Evolutionary conservation across 371 early-diverging fungal species (phyloP).

Genomic region (Mucor circinelloides): DNA sequence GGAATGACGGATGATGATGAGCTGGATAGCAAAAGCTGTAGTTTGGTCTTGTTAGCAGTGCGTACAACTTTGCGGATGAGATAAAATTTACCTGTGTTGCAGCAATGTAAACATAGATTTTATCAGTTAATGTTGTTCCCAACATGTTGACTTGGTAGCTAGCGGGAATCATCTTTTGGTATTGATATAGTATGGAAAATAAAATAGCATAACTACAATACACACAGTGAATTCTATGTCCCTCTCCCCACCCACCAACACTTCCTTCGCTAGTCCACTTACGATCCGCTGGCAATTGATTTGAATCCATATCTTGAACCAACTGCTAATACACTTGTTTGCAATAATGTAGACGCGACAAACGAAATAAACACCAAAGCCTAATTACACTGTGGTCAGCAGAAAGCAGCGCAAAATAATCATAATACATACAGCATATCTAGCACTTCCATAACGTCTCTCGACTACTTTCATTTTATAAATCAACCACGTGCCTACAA

Average conservation of each 20-base stretch:
- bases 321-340: slow-evolving; percentile 41
- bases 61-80: not conserved
- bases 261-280: not conserved
- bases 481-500: slow-evolving; percentile 64
- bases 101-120: slow-evolving; percentile 58
- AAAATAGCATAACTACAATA: slow-evolving; percentile 50
- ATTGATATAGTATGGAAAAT: slow-evolving; percentile 62
- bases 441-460: slow-evolving; percentile 69
- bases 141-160: slow-evolving; percentile 53
- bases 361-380: slow-evolving; percentile 56
- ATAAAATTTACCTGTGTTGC: slow-evolving; percentile 50
- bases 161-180: slow-evolving; percentile 51
- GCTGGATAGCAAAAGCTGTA: slow-evolving; percentile 50
- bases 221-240: not conserved
- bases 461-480: slow-evolving; percentile 68
- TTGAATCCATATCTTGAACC: slow-evolving; percentile 22
- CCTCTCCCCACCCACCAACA: not conserved
- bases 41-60: not conserved
- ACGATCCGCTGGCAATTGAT: slow-evolving; percentile 25
- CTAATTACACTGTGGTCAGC: slow-evolving; percentile 15
- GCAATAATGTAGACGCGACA: slow-evolving; percentile 52
- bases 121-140: slow-evolving; percentile 59
- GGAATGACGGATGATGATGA: slow-evolving; percentile 52
- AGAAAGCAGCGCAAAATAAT: not conserved
- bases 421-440: slow-evolving; percentile 50